These are phyloP conservation scores for Penicillium malachiteum DNA, from an alignment of 495 filamentous ascomycete genomes.

Conservation along the genomic window DNA sequence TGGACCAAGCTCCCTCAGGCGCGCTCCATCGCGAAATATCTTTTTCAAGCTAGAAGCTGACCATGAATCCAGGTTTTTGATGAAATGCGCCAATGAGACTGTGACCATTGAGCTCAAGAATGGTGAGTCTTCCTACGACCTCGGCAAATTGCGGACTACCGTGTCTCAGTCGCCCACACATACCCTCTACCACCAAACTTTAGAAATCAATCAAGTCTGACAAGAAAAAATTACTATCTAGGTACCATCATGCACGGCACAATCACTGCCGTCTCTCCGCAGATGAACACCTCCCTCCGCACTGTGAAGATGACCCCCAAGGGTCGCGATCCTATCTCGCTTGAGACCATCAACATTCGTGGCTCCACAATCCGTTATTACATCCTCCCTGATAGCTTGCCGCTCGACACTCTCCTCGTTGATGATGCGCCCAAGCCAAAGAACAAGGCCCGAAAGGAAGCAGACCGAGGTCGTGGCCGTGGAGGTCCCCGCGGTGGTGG, in stretches of 20 bases:
- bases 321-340: constrained; percentile 77
- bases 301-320: constrained; percentile 92
- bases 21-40: constrained; percentile 15
- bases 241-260: constrained; percentile 95
- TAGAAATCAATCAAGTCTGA: neutral
- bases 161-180: neutral
- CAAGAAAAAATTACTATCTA: constrained; percentile 28
- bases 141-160: neutral
- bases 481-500: constrained; percentile 44
- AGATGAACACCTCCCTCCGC: constrained; percentile 95
- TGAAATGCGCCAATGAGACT: constrained; percentile 98
- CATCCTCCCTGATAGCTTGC: constrained; percentile 91
- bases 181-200: constrained; percentile 3
- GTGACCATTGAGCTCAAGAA: constrained; percentile 98
- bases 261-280: constrained; percentile 88
- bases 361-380: constrained; percentile 91
- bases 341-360: constrained; percentile 96
- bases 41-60: constrained; percentile 16
- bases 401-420: constrained; percentile 89
- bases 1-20: constrained; percentile 9
- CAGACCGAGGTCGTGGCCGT: constrained; percentile 63
- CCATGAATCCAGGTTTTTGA: constrained; percentile 71
- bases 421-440: constrained; percentile 97
- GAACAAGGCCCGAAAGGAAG: constrained; percentile 98
- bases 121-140: constrained; percentile 51